Evolutionary conservation across 1,284 basidiomycete species (phyloP).

Genomic region (Porodaedalea pini): DNA sequence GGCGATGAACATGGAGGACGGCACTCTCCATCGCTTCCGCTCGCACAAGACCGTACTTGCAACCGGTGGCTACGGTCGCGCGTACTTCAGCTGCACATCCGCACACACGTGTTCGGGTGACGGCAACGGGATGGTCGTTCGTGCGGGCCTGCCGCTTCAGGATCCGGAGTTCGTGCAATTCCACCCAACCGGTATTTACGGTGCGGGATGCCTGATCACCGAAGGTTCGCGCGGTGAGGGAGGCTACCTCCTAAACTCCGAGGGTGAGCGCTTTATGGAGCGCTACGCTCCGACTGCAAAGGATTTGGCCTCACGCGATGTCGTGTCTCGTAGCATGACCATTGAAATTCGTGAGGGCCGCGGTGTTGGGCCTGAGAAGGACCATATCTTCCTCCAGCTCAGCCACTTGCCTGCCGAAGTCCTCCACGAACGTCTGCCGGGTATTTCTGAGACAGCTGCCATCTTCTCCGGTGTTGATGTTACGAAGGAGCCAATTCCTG

Average conservation of each 20-base stretch:
- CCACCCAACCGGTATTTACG: conserved; percentile 99
- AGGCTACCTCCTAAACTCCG: conserved; percentile 97
- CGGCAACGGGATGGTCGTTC: conserved; percentile 97
- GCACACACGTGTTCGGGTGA: conserved; percentile 99
- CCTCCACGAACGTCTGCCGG: conserved; percentile 95
- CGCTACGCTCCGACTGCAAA: conserved; percentile 99
- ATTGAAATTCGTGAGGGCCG: conserved; percentile 98
- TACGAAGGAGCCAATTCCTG: conserved; percentile 98
- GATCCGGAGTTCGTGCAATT: conserved; percentile 99
- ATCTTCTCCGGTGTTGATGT: conserved; percentile 99
- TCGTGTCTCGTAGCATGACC: conserved; percentile 99
- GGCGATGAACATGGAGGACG: conserved; percentile 99
- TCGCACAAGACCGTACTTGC: conserved; percentile 98
- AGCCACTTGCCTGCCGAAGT: conserved; percentile 96
- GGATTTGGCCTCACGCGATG: conserved; percentile 98
- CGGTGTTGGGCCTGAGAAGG: conserved; percentile 98
- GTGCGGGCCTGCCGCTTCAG: conserved; percentile 95
- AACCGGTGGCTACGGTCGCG: conserved; percentile 97
- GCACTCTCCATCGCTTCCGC: conserved; percentile 97
- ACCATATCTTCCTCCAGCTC: conserved; percentile 96
- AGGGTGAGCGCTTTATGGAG: conserved; percentile 99
- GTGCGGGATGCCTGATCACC: conserved; percentile 98
- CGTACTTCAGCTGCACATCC: conserved; percentile 99
- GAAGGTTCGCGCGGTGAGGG: conserved; percentile 99
- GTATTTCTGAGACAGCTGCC: conserved; percentile 99